Evolutionary conservation across 2,329 filamentous ascomycete species (phyloP).

Genomic region (Elsinoe australis): DNA sequence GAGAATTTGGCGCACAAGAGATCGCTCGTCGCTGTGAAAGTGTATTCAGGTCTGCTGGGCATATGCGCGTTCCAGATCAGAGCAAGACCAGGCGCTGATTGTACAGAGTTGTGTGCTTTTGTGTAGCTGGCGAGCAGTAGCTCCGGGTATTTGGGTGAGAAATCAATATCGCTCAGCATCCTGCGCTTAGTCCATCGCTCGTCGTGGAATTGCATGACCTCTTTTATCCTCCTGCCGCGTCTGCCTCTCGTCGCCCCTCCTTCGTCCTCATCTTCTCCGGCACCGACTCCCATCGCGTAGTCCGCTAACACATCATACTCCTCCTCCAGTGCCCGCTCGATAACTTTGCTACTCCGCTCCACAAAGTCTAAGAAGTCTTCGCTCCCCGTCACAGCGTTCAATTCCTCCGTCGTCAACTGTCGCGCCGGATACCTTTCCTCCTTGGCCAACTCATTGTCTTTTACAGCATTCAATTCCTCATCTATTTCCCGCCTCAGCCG

Average conservation of each 20-base stretch:
- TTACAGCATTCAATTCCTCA: constrained; percentile 73
- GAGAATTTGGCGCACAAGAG: constrained; percentile 94
- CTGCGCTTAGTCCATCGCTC: constrained; percentile 95
- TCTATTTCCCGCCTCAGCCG: constrained; percentile 84
- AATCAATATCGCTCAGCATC: constrained; percentile 92
- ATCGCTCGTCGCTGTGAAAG: constrained; percentile 93
- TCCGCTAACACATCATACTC: constrained; percentile 95
- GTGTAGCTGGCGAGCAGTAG: constrained; percentile 91
- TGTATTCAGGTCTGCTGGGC: constrained; percentile 88
- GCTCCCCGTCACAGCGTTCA: constrained; percentile 82
- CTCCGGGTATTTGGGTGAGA: constrained; percentile 89
- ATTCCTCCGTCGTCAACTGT: constrained; percentile 72
- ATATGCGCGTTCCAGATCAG: constrained; percentile 97
- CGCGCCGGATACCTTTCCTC: constrained; percentile 63
- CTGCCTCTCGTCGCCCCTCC: constrained; percentile 62
- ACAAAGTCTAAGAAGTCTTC: constrained; percentile 93
- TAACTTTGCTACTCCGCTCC: constrained; percentile 91
- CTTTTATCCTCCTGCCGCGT: constrained; percentile 68
- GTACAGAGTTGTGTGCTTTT: constrained; percentile 60
- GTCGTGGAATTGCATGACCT: constrained; percentile 89
- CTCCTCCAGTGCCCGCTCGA: constrained; percentile 88
- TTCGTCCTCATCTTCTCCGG: constrained; percentile 72
- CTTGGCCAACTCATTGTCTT: constrained; percentile 44
- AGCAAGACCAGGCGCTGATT: constrained; percentile 83
- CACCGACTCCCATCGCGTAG: constrained; percentile 70